These are phyloP conservation scores for Penicillium sp. DNA, from an alignment of 2,329 filamentous ascomycete genomes.

Conservation along the genomic window DNA sequence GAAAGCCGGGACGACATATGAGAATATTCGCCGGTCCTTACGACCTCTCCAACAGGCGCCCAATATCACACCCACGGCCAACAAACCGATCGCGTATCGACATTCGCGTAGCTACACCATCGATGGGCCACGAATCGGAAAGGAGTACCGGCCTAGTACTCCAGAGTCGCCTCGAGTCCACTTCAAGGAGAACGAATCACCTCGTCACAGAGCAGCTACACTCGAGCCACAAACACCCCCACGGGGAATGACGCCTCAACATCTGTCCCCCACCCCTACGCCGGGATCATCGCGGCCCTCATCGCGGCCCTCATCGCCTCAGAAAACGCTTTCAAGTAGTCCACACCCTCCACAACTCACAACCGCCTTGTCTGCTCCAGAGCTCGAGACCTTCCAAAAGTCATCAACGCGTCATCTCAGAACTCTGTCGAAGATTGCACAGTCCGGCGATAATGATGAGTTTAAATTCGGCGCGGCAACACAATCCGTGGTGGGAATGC, in stretches of 20 bases:
- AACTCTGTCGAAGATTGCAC: constrained; percentile 81
- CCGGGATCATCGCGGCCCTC: constrained; percentile 40
- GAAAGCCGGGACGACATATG: constrained; percentile 70
- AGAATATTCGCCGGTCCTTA: constrained; percentile 75
- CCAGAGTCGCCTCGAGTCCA: constrained; percentile 39
- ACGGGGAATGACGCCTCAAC: constrained; percentile 30
- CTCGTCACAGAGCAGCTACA: constrained; percentile 29
- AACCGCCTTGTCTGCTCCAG: constrained; percentile 66
- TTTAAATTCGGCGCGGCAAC: constrained; percentile 78
- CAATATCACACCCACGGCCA: constrained; percentile 51
- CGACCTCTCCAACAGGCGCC: constrained; percentile 75
- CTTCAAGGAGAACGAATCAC: constrained; percentile 39
- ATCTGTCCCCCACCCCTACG: constrained; percentile 34
- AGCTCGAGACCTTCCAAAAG: constrained; percentile 80
- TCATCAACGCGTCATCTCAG: constrained; percentile 90
- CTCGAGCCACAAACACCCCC: constrained; percentile 35
- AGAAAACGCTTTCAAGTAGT: constrained; percentile 37
- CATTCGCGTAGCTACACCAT: constrained; percentile 67
- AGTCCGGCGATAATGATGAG: constrained; percentile 76
- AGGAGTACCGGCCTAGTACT: constrained; percentile 42
- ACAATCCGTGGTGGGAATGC: constrained; percentile 86
- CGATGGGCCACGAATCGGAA: constrained; percentile 57
- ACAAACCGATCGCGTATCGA: constrained; percentile 42
- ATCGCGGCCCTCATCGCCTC: constrained; percentile 38
- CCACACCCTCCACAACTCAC: constrained; percentile 41